phyloP scores from a whole-genome alignment of 2,329 filamentous ascomycete genomes.

The Pseudogymnoascus sp. region DNA sequence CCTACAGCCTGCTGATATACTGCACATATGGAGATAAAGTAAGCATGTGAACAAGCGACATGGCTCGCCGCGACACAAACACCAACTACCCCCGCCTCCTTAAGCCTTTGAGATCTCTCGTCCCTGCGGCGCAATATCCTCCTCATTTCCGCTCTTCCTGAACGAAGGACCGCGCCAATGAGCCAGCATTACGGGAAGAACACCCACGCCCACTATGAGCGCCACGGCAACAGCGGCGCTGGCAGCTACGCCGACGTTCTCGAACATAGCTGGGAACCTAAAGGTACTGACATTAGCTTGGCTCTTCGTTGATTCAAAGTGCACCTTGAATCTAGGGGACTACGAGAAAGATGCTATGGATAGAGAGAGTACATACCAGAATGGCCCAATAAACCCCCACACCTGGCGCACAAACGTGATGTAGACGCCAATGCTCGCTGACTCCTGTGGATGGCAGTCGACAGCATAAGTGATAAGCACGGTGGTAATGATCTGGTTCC shows the following conservation, averaged over 20 bases:
- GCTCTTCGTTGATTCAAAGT: background rate
- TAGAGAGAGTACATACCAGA: slow-evolving; percentile 18
- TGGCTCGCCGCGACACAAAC: background rate
- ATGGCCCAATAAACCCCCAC: slow-evolving; percentile 37
- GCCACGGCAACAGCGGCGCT: slow-evolving; percentile 32
- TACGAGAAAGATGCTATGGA: background rate
- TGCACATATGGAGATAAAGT: background rate
- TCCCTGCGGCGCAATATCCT: background rate
- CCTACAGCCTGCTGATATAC: background rate
- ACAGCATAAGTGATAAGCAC: slow-evolving; percentile 54
- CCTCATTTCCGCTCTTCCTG: background rate
- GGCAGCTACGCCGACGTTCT: slow-evolving; percentile 26
- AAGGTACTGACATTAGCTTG: slow-evolving; percentile 13
- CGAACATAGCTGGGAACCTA: slow-evolving; percentile 35
- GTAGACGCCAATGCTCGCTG: slow-evolving; percentile 50
- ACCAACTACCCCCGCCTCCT: background rate
- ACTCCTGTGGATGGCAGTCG: slow-evolving; percentile 46
- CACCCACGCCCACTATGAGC: slow-evolving; percentile 30
- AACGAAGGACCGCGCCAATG: slow-evolving; percentile 19
- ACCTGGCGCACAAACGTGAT: slow-evolving; percentile 49
- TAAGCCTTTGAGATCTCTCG: background rate
- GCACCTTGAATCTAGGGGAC: background rate
- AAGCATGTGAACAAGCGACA: background rate
- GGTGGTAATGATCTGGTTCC: slow-evolving; percentile 55
- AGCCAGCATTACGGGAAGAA: slow-evolving; percentile 28